phyloP scores from a whole-genome alignment of 2,329 filamentous ascomycete genomes.

The Chrysoporthe puriensis region DNA sequence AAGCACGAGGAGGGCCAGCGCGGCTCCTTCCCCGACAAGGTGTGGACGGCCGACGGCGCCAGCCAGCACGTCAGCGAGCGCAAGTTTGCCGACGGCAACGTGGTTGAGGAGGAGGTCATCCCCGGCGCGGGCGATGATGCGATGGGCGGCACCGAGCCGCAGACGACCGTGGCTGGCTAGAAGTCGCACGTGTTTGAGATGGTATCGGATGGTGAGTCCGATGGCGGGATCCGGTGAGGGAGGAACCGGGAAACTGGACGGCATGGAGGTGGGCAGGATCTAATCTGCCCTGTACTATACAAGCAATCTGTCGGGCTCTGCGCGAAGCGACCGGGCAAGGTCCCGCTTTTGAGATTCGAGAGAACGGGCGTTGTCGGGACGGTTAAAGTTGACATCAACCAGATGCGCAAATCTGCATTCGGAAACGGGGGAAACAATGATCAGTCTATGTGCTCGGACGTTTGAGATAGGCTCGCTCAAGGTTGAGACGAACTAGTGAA shows the following conservation, averaged over 20 bases:
- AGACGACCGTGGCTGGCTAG: constrained; percentile 42
- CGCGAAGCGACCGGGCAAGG: constrained; percentile 12
- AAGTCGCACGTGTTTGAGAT: constrained; percentile 21
- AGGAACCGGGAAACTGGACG: not conserved
- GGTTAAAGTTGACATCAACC: not conserved
- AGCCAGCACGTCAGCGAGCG: constrained; percentile 81
- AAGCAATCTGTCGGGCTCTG: constrained; percentile 15
- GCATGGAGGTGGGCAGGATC: not conserved
- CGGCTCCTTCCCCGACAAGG: constrained; percentile 83
- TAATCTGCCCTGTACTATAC: constrained; percentile 24
- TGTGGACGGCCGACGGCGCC: constrained; percentile 73
- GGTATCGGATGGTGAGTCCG: constrained; percentile 9
- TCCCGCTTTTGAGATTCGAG: constrained; percentile 14
- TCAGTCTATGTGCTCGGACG: not conserved
- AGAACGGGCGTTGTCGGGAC: constrained; percentile 7
- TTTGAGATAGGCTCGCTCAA: not conserved
- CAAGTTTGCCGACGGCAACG: constrained; percentile 78
- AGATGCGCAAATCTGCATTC: not conserved
- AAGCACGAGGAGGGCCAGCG: constrained; percentile 92
- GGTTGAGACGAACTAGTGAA: not conserved
- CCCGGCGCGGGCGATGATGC: constrained; percentile 52
- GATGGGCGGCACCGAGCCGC: constrained; percentile 42
- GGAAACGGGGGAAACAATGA: not conserved
- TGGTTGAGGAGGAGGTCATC: constrained; percentile 72
- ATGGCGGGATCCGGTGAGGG: constrained; percentile 16